Percentiles rank a stretch among this genome's conserved stretches.
Evolutionary conservation across 2,329 filamentous ascomycete species (phyloP).

Genomic region (Aureobasidium subglaciale): DNA sequence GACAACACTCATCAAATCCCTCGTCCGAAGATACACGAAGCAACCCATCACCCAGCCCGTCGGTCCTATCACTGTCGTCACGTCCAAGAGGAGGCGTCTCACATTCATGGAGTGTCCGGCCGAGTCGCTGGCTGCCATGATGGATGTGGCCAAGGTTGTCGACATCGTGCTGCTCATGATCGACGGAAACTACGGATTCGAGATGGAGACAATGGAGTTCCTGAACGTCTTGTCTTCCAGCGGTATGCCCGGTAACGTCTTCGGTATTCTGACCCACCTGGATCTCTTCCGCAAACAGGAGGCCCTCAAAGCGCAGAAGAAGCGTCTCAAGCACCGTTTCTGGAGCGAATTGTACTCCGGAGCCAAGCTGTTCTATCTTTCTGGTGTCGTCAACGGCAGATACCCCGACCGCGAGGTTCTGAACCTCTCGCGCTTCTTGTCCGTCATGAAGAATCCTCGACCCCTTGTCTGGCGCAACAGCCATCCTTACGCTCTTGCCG

Average conservation of each 20-base stretch:
- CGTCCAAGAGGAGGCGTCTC: slow-evolving; percentile 87
- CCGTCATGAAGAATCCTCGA: slow-evolving; percentile 97
- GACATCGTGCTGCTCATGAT: slow-evolving; percentile 98
- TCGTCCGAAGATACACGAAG: slow-evolving; percentile 91
- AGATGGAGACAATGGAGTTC: slow-evolving; percentile 99
- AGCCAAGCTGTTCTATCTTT: slow-evolving; percentile 93
- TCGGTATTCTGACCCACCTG: slow-evolving; percentile 91
- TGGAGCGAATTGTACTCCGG: slow-evolving; percentile 98
- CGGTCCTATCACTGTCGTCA: slow-evolving; percentile 91
- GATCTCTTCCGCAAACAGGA: slow-evolving; percentile 94
- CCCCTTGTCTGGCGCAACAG: slow-evolving; percentile 96
- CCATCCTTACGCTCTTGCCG: slow-evolving; percentile 87
- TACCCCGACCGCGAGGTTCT: slow-evolving; percentile 96
- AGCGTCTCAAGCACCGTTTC: slow-evolving; percentile 87
- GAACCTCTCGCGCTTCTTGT: slow-evolving; percentile 89
- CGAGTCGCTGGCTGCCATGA: slow-evolving; percentile 88
- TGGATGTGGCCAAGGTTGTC: slow-evolving; percentile 93
- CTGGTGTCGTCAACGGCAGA: slow-evolving; percentile 89
- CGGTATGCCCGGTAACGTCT: slow-evolving; percentile 98
- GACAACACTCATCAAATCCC: slow-evolving; percentile 88
- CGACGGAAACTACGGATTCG: slow-evolving; percentile 96
- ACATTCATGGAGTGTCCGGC: slow-evolving; percentile 97
- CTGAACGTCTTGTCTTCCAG: slow-evolving; percentile 87
- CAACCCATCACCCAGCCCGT: slow-evolving; percentile 85
- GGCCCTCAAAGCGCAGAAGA: slow-evolving; percentile 86